Conservation (phyloP, 768 basidiomycete species). For the Termitomyces sp. region DNA sequence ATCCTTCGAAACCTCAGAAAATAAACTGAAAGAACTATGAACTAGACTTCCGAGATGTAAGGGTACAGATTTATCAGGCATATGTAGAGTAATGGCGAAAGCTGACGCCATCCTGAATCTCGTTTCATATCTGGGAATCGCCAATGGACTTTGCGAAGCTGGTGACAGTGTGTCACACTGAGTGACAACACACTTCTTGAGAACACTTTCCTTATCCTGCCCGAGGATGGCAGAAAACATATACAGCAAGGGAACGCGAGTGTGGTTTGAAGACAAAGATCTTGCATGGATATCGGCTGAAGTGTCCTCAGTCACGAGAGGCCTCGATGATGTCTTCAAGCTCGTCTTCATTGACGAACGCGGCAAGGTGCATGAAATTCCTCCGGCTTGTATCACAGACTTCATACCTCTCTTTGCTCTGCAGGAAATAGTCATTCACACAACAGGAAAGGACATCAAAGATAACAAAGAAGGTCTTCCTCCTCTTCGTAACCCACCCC, state of each 20-base stretch:
- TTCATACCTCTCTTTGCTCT: constrained; percentile 6
- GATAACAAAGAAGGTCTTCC: constrained; percentile 79
- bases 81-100: too few relatives aligned
- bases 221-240: constrained; percentile 80
- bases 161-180: not conserved
- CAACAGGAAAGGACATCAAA: constrained; percentile 75
- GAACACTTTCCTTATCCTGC: constrained; percentile 6
- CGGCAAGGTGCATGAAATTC: constrained; percentile 62
- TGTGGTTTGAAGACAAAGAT: constrained; percentile 94
- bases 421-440: constrained; percentile 76
- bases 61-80: too few relatives aligned
- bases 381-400: constrained; percentile 9
- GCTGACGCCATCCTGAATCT: too few relatives aligned
- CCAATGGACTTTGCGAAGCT: too few relatives aligned
- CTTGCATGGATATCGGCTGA: constrained; percentile 92
- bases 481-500: constrained; percentile 92
- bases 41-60: too few relatives aligned
- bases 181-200: not conserved
- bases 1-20: too few relatives aligned
- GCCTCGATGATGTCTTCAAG: constrained; percentile 69
- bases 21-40: too few relatives aligned
- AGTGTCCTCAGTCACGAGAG: constrained; percentile 61
- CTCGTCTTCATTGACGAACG: constrained; percentile 87
- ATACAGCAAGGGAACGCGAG: constrained; percentile 84
- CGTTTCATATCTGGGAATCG: too few relatives aligned